phyloP scores from a whole-genome alignment of 2,329 filamentous ascomycete species.

The Scedosporium apiospermum region DNA sequence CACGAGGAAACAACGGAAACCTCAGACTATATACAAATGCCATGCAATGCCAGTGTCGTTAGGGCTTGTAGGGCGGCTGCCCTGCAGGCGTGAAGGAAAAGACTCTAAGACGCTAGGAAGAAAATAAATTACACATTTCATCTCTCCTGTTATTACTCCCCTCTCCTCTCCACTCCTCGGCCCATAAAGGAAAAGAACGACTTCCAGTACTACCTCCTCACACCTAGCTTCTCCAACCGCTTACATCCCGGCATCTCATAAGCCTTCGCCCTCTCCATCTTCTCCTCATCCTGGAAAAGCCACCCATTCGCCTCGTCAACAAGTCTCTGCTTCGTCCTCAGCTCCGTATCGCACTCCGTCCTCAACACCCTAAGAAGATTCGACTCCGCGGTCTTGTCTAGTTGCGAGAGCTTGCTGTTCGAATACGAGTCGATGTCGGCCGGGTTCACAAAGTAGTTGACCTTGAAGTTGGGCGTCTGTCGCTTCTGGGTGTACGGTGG shows the following conservation, averaged over 20 bases:
- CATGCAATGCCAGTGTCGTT: background rate
- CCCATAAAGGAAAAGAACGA: background rate
- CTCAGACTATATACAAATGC: background rate
- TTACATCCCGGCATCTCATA: constrained; percentile 44
- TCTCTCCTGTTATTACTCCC: background rate
- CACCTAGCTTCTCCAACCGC: constrained; percentile 35
- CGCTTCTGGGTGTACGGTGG: constrained; percentile 68
- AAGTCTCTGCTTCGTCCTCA: constrained; percentile 53
- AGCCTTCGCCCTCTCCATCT: constrained; percentile 59
- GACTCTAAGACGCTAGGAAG: background rate
- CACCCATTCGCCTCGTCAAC: constrained; percentile 76
- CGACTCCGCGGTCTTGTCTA: constrained; percentile 71
- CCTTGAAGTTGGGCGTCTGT: constrained; percentile 57
- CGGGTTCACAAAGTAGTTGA: constrained; percentile 82
- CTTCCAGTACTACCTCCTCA: constrained; percentile 10
- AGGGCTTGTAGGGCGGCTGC: background rate
- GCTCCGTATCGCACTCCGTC: constrained; percentile 66
- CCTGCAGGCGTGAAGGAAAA: background rate
- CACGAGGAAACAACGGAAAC: background rate
- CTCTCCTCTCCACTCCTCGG: background rate
- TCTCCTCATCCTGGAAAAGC: constrained; percentile 73
- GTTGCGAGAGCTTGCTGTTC: constrained; percentile 55
- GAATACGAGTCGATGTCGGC: constrained; percentile 63
- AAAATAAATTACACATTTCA: background rate
- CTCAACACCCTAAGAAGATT: constrained; percentile 60